Percentiles rank a stretch among this genome's conserved stretches.
These are phyloP conservation scores for Aspergillus sp. DNA, from an alignment of 2,329 filamentous ascomycete species.

Conservation along the genomic window DNA sequence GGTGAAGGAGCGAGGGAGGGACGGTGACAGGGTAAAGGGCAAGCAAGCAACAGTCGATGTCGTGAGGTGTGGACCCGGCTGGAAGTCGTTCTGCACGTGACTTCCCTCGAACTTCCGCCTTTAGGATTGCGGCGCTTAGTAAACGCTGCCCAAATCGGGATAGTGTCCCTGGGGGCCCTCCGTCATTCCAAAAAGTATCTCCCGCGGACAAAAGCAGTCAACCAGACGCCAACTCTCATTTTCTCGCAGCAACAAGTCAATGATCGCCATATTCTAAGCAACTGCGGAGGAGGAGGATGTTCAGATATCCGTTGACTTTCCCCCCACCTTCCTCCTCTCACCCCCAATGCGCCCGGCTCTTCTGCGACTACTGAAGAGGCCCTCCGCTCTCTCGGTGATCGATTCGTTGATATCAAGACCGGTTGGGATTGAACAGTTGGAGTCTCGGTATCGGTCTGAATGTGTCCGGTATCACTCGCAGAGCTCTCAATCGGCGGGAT, in stretches of 20 bases:
- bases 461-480: constrained; percentile 29
- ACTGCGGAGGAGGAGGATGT: constrained; percentile 27
- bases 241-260: constrained; percentile 1
- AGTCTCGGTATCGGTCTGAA: constrained; percentile 15
- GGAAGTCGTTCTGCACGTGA: constrained; percentile 26
- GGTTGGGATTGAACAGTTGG: constrained; percentile 33
- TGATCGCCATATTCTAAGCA: not conserved
- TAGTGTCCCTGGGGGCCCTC: constrained; percentile 3
- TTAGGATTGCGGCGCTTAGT: constrained; percentile 22
- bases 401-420: constrained; percentile 29
- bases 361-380: constrained; percentile 42
- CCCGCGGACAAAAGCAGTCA: constrained; percentile 5
- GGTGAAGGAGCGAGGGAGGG: constrained; percentile 21
- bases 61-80: constrained; percentile 25
- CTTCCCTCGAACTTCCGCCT: constrained; percentile 30
- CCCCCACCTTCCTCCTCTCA: constrained; percentile 16
- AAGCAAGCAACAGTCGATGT: constrained; percentile 23
- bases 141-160: constrained; percentile 13
- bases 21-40: constrained; percentile 24
- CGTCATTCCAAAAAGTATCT: constrained; percentile 12
- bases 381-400: constrained; percentile 39
- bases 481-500: constrained; percentile 10
- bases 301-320: constrained; percentile 14
- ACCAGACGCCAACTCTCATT: not conserved
- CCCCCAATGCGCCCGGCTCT: constrained; percentile 42